Evolutionary conservation across 1,139 yeast species (phyloP).

Genomic region (Candida albicans): DNA sequence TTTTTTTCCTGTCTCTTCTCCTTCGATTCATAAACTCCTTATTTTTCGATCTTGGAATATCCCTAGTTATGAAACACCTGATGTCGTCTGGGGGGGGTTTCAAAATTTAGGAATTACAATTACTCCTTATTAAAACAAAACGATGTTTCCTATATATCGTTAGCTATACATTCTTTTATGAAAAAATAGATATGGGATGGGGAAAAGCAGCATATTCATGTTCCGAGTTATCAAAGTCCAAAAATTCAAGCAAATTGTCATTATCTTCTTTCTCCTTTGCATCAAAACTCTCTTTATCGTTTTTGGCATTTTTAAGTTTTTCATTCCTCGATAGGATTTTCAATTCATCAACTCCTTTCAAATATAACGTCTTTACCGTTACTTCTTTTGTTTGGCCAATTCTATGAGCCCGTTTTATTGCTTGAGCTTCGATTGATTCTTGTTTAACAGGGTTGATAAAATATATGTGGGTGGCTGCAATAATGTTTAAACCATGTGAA

Average conservation of each 20-base stretch:
- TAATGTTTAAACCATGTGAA: slow-evolving; percentile 68
- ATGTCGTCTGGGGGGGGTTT: too few species aligned
- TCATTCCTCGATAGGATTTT: not conserved
- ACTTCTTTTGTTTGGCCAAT: slow-evolving; percentile 12
- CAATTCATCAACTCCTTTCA: slow-evolving; percentile 3
- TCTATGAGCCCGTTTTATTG: slow-evolving; percentile 15
- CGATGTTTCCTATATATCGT: too few species aligned
- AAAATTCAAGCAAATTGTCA: slow-evolving; percentile 1
- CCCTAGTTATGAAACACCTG: too few species aligned
- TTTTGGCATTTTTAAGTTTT: not conserved
- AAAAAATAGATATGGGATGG: not conserved
- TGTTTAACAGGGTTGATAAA: slow-evolving; percentile 73
- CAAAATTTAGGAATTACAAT: too few species aligned
- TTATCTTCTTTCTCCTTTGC: not conserved
- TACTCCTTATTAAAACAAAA: too few species aligned
- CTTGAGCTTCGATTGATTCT: slow-evolving; percentile 53
- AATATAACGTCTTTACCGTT: not conserved
- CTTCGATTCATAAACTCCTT: not conserved
- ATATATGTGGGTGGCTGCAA: slow-evolving; percentile 66
- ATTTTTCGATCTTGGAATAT: too few species aligned
- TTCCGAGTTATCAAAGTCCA: not conserved
- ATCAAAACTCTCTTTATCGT: not conserved
- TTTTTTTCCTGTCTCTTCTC: not conserved
- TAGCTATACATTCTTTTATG: not conserved
- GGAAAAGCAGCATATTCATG: slow-evolving; percentile 1